A percentile compares a stretch with the other conserved stretches of the same genome.
phyloP scores from a whole-genome alignment of 1,284 basidiomycete genomes.

The Leccinum solheimii region DNA sequence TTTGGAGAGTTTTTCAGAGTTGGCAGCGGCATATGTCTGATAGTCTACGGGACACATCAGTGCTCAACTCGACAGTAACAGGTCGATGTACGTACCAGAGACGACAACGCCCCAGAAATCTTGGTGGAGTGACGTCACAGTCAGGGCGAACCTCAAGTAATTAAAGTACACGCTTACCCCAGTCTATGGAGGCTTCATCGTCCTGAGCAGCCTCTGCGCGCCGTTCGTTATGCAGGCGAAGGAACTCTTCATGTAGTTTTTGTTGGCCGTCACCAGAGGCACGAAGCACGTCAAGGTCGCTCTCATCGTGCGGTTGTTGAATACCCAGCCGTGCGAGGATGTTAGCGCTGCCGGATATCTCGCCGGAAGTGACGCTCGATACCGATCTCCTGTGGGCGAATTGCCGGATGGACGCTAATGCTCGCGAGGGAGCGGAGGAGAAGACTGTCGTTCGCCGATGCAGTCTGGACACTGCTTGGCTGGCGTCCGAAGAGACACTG shows the following conservation, averaged over 20 bases:
- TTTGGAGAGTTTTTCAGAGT: slow-evolving; percentile 77
- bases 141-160: slow-evolving; percentile 8
- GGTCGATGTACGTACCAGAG: slow-evolving; percentile 52
- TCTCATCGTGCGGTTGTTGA: slow-evolving; percentile 42
- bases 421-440: slow-evolving; percentile 28
- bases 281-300: slow-evolving; percentile 36
- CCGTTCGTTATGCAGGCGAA: slow-evolving; percentile 55
- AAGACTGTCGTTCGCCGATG: slow-evolving; percentile 31
- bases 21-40: slow-evolving; percentile 75
- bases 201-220: slow-evolving; percentile 40
- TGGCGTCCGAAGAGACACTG: slow-evolving; percentile 26
- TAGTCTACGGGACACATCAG: slow-evolving; percentile 59
- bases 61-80: not conserved
- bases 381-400: slow-evolving; percentile 57
- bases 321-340: slow-evolving; percentile 47
- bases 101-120: slow-evolving; percentile 97
- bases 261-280: slow-evolving; percentile 63
- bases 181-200: slow-evolving; percentile 57
- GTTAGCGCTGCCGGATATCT: slow-evolving; percentile 35
- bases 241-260: slow-evolving; percentile 70
- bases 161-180: slow-evolving; percentile 56
- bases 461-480: slow-evolving; percentile 17
- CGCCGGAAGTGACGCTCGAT: slow-evolving; percentile 61
- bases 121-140: slow-evolving; percentile 35
- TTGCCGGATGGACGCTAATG: slow-evolving; percentile 29